A percentile compares a stretch with the other conserved stretches of the same genome.
Evolutionary conservation across 441 rosid genomes (phyloP).

Genomic region (Populus hybrid): DNA sequence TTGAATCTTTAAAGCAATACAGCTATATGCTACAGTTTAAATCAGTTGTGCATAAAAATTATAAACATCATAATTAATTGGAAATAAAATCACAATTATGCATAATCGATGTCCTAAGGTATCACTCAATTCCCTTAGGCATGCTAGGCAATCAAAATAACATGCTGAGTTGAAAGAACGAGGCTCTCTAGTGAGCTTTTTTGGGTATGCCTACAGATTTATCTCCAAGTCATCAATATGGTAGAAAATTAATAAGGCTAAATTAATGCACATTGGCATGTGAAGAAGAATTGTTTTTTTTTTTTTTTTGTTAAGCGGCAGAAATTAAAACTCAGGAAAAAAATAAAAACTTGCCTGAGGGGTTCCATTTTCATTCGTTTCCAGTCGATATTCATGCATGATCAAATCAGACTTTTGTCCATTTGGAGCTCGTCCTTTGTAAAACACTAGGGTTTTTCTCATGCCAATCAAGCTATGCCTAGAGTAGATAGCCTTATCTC

Average conservation of each 20-base stretch:
- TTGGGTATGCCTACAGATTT: not conserved
- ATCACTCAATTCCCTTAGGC: not conserved
- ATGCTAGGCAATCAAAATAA: not conserved
- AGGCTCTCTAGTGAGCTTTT: not conserved
- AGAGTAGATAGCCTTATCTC: constrained; percentile 89
- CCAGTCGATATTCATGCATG: constrained; percentile 98
- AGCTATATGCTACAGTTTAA: not conserved
- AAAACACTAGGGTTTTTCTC: constrained; percentile 98
- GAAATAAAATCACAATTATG: not conserved
- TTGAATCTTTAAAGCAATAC: not conserved
- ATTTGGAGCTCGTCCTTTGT: constrained; percentile 97
- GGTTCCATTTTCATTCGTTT: constrained; percentile 93
- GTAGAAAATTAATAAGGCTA: not conserved
- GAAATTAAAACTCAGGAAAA: not conserved
- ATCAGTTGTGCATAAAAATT: not conserved
- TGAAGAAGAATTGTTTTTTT: not conserved
- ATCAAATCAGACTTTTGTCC: constrained; percentile 99
- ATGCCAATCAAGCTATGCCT: constrained; percentile 83
- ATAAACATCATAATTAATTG: not conserved
- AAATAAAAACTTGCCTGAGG: constrained; percentile 61
- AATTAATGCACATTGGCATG: not conserved
- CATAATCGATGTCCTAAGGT: not conserved
- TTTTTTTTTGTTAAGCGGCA: too few species aligned
- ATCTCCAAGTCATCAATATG: not conserved
- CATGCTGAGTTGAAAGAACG: not conserved